phyloP scores from a whole-genome alignment of 2,329 filamentous ascomycete genomes.

The Exserohilum turcica region DNA sequence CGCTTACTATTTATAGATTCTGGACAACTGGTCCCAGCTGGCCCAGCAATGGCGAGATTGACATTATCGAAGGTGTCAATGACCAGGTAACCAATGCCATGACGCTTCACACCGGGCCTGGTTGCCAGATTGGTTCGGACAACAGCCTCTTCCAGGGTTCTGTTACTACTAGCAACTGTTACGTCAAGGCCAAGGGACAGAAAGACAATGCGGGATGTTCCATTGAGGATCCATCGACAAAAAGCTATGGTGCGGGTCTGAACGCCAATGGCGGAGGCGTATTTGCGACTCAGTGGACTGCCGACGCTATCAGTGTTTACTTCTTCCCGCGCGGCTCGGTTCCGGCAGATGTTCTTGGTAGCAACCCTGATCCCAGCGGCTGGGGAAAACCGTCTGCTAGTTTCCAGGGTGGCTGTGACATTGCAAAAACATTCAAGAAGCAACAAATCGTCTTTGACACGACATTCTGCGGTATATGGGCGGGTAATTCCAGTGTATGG shows the following conservation, averaged over 20 bases:
- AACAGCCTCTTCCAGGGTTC: slow-evolving; percentile 55
- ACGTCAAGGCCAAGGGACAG: slow-evolving; percentile 51
- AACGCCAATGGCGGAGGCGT: slow-evolving; percentile 55
- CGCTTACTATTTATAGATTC: slow-evolving; percentile 31
- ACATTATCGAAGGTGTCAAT: slow-evolving; percentile 57
- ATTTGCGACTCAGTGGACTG: slow-evolving; percentile 67
- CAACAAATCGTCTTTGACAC: slow-evolving; percentile 82
- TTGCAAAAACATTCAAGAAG: slow-evolving; percentile 70
- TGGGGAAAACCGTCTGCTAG: slow-evolving; percentile 73
- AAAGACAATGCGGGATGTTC: slow-evolving; percentile 50
- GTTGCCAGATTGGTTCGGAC: slow-evolving; percentile 50
- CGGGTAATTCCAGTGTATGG: slow-evolving; percentile 69
- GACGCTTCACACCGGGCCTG: slow-evolving; percentile 55
- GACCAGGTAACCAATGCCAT: slow-evolving; percentile 50
- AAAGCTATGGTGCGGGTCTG: slow-evolving; percentile 59
- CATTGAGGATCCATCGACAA: slow-evolving; percentile 48
- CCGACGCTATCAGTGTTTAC: slow-evolving; percentile 73
- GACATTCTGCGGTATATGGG: slow-evolving; percentile 88
- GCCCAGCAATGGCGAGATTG: slow-evolving; percentile 53
- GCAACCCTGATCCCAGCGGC: slow-evolving; percentile 65
- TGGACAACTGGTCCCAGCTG: slow-evolving; percentile 42
- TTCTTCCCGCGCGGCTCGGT: slow-evolving; percentile 76
- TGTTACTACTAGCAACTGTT: slow-evolving; percentile 56
- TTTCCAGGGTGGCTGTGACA: slow-evolving; percentile 73
- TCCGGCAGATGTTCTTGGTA: slow-evolving; percentile 65